Base-by-base conservation (phyloP, 2,329 filamentous ascomycete genomes). In the Lachnellula suecica region DNA sequence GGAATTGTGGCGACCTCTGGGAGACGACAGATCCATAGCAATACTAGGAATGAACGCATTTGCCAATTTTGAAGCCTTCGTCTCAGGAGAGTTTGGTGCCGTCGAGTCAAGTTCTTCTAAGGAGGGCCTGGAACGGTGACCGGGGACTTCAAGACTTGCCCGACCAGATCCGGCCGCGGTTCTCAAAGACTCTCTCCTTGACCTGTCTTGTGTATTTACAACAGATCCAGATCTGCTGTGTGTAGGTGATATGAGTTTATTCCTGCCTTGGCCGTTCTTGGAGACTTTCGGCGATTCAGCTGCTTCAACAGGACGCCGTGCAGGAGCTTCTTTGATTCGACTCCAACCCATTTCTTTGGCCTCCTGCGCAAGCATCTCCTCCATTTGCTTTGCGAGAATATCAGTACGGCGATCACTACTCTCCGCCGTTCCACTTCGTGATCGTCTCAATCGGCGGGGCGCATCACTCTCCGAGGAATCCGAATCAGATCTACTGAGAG, bases 11-110 rank as follows among this genome's bases (percentile, higher is more conserved):
- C 87, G 79, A 62, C 85, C 90, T 7, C 75, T 75, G 3, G 78
- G 73, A 2, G 84, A 80, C 3, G 87, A 88, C 8, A 87, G 67
- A 51, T 88, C 84, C 58, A 81, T 77, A 20, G 79, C 79, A 54
- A 85, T 80, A 11, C 78, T 78, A 4, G 83, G 82, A 47, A 86
- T 77, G 27, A 79, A 74, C 1, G 72, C 70, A 53, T 63, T 58
- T 15, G 53, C 35, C 6, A 57, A 20, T 29, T 49, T 62, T 8
- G 51, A 49, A 15, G 63, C 57, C 48, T 54, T 61, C 1, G 52
- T 29, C 38, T 63, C 52, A 11, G 66, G 66, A 25, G 67, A 68
- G 46, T 62, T 67, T 23, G 66, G 65, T 22, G 61, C 73, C 61
- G 62, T 81, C 69, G 54, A 76, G 66, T 68, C 75, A 13, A 70